Evolutionary conservation across 345 rosid genomes (phyloP).

Genomic region (Citrus inodora): DNA sequence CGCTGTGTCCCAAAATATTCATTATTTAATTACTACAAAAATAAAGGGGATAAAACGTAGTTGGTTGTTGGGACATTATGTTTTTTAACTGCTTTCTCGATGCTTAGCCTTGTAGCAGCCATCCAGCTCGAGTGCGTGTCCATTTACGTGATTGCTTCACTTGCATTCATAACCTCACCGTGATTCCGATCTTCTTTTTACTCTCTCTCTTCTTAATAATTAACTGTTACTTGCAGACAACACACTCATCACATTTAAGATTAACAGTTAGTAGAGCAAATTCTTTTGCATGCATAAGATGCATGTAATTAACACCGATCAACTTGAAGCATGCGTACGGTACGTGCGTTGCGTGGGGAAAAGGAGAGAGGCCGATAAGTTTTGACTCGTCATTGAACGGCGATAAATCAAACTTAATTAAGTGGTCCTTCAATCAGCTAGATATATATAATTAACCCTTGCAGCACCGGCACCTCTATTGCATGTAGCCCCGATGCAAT

Average conservation of each 20-base stretch:
- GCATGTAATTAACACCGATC: neutral
- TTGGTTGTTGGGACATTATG: slow-evolving; percentile 21
- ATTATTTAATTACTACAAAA: neutral
- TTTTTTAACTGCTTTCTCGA: neutral
- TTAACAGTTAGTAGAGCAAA: neutral
- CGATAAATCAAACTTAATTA: neutral
- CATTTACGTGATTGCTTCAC: slow-evolving; percentile 17
- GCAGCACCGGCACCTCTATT: neutral
- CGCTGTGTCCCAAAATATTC: neutral
- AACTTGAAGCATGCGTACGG: neutral
- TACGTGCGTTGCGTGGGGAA: neutral
- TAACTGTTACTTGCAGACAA: neutral
- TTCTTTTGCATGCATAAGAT: neutral
- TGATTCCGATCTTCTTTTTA: neutral
- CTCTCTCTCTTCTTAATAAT: neutral
- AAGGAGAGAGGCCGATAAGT: neutral
- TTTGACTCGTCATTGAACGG: too few relatives aligned
- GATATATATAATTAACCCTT: too few relatives aligned
- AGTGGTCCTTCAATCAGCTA: neutral
- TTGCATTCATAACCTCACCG: slow-evolving; percentile 20
- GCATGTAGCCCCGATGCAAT: neutral
- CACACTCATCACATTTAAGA: neutral
- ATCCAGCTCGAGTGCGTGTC: slow-evolving; percentile 16
- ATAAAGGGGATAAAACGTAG: neutral
- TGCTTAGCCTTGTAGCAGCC: slow-evolving; percentile 2